Evolutionary conservation across 495 filamentous ascomycete genomes (phyloP).

Genomic region (Monascus purpureus): DNA sequence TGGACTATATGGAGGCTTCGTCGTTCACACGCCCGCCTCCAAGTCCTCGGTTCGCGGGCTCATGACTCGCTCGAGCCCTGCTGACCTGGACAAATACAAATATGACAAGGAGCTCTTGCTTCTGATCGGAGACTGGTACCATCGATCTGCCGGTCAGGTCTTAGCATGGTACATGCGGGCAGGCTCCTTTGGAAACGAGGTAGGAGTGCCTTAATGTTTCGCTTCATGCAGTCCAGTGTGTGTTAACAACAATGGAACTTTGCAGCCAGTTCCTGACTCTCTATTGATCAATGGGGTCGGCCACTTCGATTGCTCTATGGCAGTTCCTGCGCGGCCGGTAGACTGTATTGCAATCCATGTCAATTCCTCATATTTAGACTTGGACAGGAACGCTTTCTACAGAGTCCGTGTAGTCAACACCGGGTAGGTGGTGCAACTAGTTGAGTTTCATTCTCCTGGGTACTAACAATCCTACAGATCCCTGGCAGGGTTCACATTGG

Average conservation of each 20-base stretch:
- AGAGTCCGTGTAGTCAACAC: slow-evolving; percentile 26
- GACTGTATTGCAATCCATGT: slow-evolving; percentile 19
- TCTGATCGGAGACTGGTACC: slow-evolving; percentile 42
- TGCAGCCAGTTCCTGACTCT: slow-evolving; percentile 36
- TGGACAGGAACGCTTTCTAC: slow-evolving; percentile 9
- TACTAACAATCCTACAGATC: slow-evolving; percentile 12
- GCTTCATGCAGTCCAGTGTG: background rate
- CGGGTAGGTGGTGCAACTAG: slow-evolving; percentile 18
- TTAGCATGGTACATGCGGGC: slow-evolving; percentile 31
- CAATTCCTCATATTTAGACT: slow-evolving; percentile 11
- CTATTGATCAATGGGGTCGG: slow-evolving; percentile 37
- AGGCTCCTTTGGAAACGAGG: slow-evolving; percentile 34
- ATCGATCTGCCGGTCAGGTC: slow-evolving; percentile 23
- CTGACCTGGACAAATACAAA: slow-evolving; percentile 4
- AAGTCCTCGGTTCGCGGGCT: slow-evolving; percentile 17
- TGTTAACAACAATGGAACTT: background rate
- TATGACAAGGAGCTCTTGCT: slow-evolving; percentile 31
- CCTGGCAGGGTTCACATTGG: slow-evolving; percentile 27
- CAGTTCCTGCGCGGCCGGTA: slow-evolving; percentile 31
- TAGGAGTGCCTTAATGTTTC: slow-evolving; percentile 3
- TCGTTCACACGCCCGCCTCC: slow-evolving; percentile 47
- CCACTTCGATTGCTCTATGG: slow-evolving; percentile 33
- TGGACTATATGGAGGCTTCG: slow-evolving; percentile 56
- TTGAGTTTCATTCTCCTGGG: background rate
- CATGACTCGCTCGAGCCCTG: background rate